Percentiles rank a stretch among this genome's conserved stretches.
Evolutionary conservation across 257 asterid species (phyloP).

Genomic region (Forsythia suspensa): DNA sequence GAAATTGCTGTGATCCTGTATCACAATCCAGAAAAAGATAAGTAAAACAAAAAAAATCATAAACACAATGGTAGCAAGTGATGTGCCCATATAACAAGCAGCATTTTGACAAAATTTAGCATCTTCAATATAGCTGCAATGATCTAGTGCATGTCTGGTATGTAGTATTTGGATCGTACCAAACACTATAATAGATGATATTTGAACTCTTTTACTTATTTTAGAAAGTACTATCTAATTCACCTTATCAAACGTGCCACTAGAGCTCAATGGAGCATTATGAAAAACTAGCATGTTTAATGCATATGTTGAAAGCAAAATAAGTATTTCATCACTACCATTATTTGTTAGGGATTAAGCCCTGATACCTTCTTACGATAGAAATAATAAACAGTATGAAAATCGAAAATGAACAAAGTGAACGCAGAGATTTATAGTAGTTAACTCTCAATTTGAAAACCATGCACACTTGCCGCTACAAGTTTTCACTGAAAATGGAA

Average conservation of each 20-base stretch:
- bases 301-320: neutral
- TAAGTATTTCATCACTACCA: neutral
- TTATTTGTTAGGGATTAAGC: neutral
- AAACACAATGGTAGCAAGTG: neutral
- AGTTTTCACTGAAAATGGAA: neutral
- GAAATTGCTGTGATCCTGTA: slow-evolving; percentile 85
- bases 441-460: neutral
- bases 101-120: neutral
- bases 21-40: neutral
- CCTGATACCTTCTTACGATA: neutral
- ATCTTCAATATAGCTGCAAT: neutral
- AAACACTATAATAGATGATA: neutral
- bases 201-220: neutral
- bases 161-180: neutral
- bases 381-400: neutral
- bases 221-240: neutral
- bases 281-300: no score
- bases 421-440: neutral
- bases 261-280: neutral
- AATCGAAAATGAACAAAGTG: neutral
- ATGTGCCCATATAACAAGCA: neutral
- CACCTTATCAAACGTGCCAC: neutral
- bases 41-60: neutral
- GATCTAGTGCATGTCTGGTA: neutral
- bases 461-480: neutral